Conservation (phyloP, 495 filamentous ascomycete genomes). For the Delitschia confertaspora region DNA sequence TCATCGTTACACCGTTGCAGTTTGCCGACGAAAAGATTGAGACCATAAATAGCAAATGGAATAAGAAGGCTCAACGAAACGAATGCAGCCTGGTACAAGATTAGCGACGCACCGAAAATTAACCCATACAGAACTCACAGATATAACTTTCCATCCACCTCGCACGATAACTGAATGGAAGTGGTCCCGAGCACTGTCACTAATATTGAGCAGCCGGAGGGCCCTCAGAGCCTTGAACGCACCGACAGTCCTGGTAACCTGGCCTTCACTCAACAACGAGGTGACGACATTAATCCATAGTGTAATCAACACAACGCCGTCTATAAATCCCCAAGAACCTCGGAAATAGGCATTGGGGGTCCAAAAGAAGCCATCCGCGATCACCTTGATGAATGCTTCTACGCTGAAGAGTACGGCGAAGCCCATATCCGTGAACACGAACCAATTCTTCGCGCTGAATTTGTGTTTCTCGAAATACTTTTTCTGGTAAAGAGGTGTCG, state of each 20-base stretch:
- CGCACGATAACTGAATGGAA: slow-evolving; percentile 95
- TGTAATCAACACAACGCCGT: slow-evolving; percentile 83
- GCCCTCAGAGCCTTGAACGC: slow-evolving; percentile 98
- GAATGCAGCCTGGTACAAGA: slow-evolving; percentile 56
- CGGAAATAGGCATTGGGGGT: slow-evolving; percentile 96
- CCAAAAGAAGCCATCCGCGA: slow-evolving; percentile 95
- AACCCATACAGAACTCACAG: slow-evolving; percentile 33
- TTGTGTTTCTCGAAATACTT: slow-evolving; percentile 57
- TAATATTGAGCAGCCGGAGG: slow-evolving; percentile 84
- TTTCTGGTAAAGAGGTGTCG: slow-evolving; percentile 87
- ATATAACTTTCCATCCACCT: slow-evolving; percentile 83
- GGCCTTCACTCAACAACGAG: slow-evolving; percentile 64
- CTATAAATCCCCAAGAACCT: slow-evolving; percentile 94
- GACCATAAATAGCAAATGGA: slow-evolving; percentile 89
- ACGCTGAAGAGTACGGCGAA: slow-evolving; percentile 83
- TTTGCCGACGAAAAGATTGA: slow-evolving; percentile 85
- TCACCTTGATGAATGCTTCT: slow-evolving; percentile 85
- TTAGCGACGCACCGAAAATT: slow-evolving; percentile 12
- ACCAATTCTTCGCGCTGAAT: slow-evolving; percentile 68
- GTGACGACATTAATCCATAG: slow-evolving; percentile 93
- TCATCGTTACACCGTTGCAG: slow-evolving; percentile 74
- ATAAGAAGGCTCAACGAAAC: slow-evolving; percentile 92
- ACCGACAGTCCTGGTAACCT: slow-evolving; percentile 79
- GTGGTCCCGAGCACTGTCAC: slow-evolving; percentile 88
- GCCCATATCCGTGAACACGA: slow-evolving; percentile 79